Evolutionary conservation across 2,329 filamentous ascomycete genomes (phyloP), one percentile per base, ranked within the genome.

Genomic region (Talaromyces sp.): DNA sequence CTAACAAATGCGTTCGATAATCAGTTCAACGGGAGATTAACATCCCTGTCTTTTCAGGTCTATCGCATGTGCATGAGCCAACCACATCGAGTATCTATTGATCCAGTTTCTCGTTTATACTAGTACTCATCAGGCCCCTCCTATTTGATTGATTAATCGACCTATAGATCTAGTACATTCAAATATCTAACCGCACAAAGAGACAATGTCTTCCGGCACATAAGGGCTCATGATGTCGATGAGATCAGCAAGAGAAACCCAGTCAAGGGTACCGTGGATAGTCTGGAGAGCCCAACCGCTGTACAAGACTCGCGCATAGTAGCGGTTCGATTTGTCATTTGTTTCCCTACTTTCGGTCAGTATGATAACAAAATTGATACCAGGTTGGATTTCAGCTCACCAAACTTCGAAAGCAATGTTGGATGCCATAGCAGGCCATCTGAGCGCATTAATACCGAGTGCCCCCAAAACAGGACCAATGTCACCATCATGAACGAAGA

Each of bases 391-490:
- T 16, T 13, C 19, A 37, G 14, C 72, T 62, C 69, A 76, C 77
- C 77, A 79, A 60, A 79, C 66, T 62, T 78, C 77, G 63, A 79
- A 71, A 2, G 76, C 77, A 66, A 78, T 70, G 39, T 78, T 79
- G 0, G 75, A 74, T 19, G 66, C 77, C 76, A 79, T 79, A 1
- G 71, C 77, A 1, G 77, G 77, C 77, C 77, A 79, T n/a, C 77
- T 72, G 14, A 79, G 68, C 13, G 69, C 69, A 8, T 70, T 69
- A 24, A 78, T 78, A 0, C 77, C 77, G 47, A 79, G 37, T 2
- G 77, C 70, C 3, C 75, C 75, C 9, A 77, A 63, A 3, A 77
- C 64, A 9, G 75, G 76, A 8, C 76, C 76, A 3, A 79, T 71
- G 62, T 79, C 77, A 1, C 76, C 76, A 65, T 79, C 77, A 43